Base-by-base conservation (phyloP, 257 asterid species). In the Solanum virginianum region DNA sequence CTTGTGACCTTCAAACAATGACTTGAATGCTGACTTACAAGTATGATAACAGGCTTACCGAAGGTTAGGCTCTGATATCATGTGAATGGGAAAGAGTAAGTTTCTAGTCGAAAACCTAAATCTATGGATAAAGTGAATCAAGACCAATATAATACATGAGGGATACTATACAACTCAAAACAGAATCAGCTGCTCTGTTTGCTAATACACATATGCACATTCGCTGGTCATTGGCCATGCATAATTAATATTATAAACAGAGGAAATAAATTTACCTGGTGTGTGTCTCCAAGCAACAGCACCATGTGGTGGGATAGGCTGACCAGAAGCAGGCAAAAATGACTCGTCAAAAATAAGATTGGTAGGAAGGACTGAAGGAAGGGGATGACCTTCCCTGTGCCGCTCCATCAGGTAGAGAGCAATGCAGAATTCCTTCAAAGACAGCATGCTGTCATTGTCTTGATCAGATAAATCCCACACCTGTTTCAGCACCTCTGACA, bases 381-480 rank as follows among this genome's bases (percentile, higher is more conserved):
- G 97, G 89, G 93, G 88, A 56, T 88, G 96, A 80, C 99, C 99
- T 88, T 97, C 99, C 89, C 99, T 91, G 84, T 83, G 92, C 47
- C 98, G 92, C 85, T 97, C 99, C 98, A 97, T 93, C 90, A 97
- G 90, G 89, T 97, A 95, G 86, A 97, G 98, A 81, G 99, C 96
- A 90, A 95, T 81, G 85, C 99, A 95, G 86, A 97, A 97, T 90
- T 97, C 99, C 87, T 91, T 91, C 88, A 92, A 87, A 86, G 99
- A 94, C 85, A 97, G 98, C 98, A 92, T 95, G 87, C 98, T 92
- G 83, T 97, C 99, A 59, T 95, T 91, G 91, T 97, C 99, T 94
- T 95, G 98, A 90, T 97, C 99, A 66, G 99, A 93, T 86, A 97
- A 91, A 89, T 97, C 99, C 99, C 99, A 97, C 41, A 97, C 97